These are phyloP conservation scores for Blastobotrys arbuscula DNA, from an alignment of 1,139 yeast species.

Conservation along the genomic window DNA sequence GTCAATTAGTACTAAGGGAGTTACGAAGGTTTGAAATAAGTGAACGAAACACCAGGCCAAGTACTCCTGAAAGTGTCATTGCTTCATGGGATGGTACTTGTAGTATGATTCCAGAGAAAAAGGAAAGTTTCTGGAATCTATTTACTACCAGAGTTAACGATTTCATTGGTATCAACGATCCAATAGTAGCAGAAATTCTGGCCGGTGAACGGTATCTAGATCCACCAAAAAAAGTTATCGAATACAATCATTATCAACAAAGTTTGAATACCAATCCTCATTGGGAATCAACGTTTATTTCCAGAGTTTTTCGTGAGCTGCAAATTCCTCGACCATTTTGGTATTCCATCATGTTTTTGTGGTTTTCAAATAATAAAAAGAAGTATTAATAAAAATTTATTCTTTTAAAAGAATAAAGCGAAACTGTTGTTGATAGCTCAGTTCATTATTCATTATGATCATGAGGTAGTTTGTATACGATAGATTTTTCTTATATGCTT, in stretches of 20 bases:
- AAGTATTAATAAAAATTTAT: no score
- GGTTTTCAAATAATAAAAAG: no score
- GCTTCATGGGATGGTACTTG: conserved; percentile 12
- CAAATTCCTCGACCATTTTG: conserved; percentile 17
- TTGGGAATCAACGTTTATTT: conserved; percentile 26
- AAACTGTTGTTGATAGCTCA: no score
- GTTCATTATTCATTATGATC: no score
- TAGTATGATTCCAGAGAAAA: neutral
- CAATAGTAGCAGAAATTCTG: conserved; percentile 28
- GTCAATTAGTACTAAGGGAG: conserved; percentile 31
- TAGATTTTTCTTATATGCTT: no score
- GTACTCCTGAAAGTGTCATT: conserved; percentile 12
- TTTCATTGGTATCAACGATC: conserved; percentile 31
- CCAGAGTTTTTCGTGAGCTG: conserved; percentile 20
- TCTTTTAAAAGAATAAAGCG: no score
- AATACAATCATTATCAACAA: conserved; percentile 18
- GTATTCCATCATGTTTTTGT: neutral
- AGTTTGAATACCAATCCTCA: conserved; percentile 22
- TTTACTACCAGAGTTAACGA: conserved; percentile 21
- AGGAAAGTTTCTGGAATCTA: conserved; percentile 18
- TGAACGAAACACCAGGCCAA: neutral
- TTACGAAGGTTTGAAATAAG: conserved; percentile 26
- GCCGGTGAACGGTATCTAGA: conserved; percentile 27
- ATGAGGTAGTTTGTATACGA: no score
- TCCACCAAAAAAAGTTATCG: conserved; percentile 8